phyloP scores from a whole-genome alignment of 495 filamentous ascomycete genomes.

The Talaromyces borbonicus region DNA sequence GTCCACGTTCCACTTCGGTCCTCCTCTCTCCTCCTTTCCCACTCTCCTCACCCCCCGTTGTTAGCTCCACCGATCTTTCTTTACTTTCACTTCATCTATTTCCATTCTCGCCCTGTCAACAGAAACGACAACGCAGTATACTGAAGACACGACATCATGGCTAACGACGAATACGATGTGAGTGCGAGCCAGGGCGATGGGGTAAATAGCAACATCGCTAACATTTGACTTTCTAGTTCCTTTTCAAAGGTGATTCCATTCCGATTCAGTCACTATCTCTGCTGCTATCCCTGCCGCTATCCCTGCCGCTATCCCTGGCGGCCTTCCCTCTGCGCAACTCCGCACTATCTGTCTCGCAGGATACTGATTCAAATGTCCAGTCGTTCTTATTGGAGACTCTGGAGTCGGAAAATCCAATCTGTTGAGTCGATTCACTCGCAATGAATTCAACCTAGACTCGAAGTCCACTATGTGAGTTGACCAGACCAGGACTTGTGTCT shows the following conservation, averaged over 20 bases:
- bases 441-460: slow-evolving; percentile 99
- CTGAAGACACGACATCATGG: slow-evolving; percentile 50
- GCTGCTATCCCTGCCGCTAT: slow-evolving; percentile 14
- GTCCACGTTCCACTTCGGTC: slow-evolving; percentile 6
- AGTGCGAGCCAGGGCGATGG: no score
- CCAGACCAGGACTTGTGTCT: no score
- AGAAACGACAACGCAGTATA: background rate
- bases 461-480: slow-evolving; percentile 90
- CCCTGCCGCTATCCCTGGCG: slow-evolving; percentile 13
- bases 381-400: slow-evolving; percentile 97
- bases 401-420: slow-evolving; percentile 99
- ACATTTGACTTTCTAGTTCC: slow-evolving; percentile 54
- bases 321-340: no score
- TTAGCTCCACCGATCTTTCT: background rate
- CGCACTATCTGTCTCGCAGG: background rate
- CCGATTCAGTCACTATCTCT: slow-evolving; percentile 4
- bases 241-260: slow-evolving; percentile 85
- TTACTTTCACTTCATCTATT: background rate
- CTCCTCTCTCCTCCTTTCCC: background rate
- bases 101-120: background rate
- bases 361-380: slow-evolving; percentile 35
- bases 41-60: background rate
- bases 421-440: slow-evolving; percentile 97
- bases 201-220: no score
- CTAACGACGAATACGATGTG: slow-evolving; percentile 99